Evolutionary conservation across 2,329 filamentous ascomycete genomes (phyloP), one percentile per base, ranked within the genome.

Genomic region (Xylariomycetidae sp.): DNA sequence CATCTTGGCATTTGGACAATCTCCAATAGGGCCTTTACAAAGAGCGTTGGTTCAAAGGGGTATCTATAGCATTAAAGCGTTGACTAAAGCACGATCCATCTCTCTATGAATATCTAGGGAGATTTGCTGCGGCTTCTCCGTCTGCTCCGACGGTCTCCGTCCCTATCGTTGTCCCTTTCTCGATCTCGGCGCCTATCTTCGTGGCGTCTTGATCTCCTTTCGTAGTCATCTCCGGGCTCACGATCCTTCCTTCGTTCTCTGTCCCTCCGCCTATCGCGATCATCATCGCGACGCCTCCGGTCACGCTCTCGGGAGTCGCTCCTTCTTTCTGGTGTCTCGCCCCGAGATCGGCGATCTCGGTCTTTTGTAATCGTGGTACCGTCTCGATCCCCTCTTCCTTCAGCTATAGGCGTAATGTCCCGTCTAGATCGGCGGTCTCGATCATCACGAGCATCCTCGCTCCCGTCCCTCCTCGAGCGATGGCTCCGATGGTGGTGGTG

Each of bases 401-500:
- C 41, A 4, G 27, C 31, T 16, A 42, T 45, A 0, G 58, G 52
- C 1, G 58, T 57, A 19, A 59, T 56, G 20, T 68, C 63, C 13
- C 61, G 54, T 29, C 52, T 57, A 10, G 65, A 61, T 38, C 54
- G 60, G 30, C 51, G 52, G 34, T 40, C 45, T 42, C 47, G 47
- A 17, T 54, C 45, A 10, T 36, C 31, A 15, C 24, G 31, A 7
- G 40, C 39, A 14, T 37, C 35, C 13, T 40, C 37, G 9, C 38
- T 32, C 17, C 45, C 50, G 13, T 50, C 44, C 20, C 51, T 51
- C 23, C 43, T 53, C 31, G 65, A 61, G 32, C 63, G 62, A 35
- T 70, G 69, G 25, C 63, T 61, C 28, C 69, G 68, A 38, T 67
- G 64, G 36, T 67, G 57, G 38, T 61, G 63, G 31, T 59, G 63